Base-by-base conservation (phyloP, 139 green algal genomes). In the Klebsormidium nitens region DNA sequence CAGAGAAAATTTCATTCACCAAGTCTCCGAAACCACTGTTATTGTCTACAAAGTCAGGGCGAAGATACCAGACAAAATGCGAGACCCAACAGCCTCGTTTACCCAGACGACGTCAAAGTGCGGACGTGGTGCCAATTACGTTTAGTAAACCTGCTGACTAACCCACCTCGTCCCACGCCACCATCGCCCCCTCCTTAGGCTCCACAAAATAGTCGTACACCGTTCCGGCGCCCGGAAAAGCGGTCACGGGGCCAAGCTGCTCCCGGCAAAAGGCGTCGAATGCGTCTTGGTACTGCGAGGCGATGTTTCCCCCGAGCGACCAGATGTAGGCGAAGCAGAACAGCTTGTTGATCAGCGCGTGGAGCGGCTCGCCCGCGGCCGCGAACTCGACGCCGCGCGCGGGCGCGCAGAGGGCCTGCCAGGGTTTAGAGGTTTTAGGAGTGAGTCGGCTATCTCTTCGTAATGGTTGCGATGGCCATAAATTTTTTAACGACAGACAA, bases 141-240 rank as follows among this genome's bases (percentile, higher is more conserved):
- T n/a, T n/a, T n/a, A n/a, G n/a, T n/a, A n/a, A n/a, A n/a, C n/a
- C n/a, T n/a, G n/a, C n/a, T n/a, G n/a, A n/a, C n/a, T n/a, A n/a
- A n/a, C n/a, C n/a, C n/a, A n/a, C 55, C 11, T 89, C 78, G 3
- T 79, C 71, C 89, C 89, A 95, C 19, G 50, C 44, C 35, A 75
- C 65, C n/a, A 92, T 81, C n/a, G 11, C n/a, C 28, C 49, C 67
- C 37, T 44, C 31, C 32, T 78, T 49, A 0, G 57, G 47, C 56
- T 90, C 79, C 35, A 91, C 49, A 32, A 81, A 84, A 71, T 86
- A 88, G 81, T 95, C 89, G 71, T 84, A 91, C 31, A 92, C 81
- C n/a, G 74, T 48, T n/a, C 82, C 84, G 5, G 56, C 40, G 26
- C 71, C 1, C 56, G 70, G 58, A 3, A 70, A 52, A 26, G 36